These are phyloP conservation scores for Blastocystis sp. DNA, from an alignment of 352 stramenopile genomes.

Conservation along the genomic window DNA sequence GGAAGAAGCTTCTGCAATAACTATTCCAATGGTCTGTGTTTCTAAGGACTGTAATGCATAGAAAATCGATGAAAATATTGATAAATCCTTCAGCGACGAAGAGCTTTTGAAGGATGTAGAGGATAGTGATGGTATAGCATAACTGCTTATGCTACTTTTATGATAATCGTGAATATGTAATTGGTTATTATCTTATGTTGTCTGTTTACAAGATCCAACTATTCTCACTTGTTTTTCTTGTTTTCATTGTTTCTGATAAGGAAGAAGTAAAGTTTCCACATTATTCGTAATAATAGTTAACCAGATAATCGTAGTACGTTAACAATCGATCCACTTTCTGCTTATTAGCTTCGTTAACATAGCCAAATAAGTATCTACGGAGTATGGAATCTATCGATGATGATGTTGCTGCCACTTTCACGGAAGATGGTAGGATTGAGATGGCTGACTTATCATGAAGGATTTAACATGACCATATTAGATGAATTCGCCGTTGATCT, in stretches of 20 bases:
- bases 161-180: background rate
- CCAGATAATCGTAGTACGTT: no score
- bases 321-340: background rate
- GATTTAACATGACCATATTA: background rate
- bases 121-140: constrained; percentile 43
- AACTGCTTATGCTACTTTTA: background rate
- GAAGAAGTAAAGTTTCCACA: no score
- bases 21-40: background rate
- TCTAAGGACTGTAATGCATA: background rate
- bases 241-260: no score
- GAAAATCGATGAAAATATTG: background rate
- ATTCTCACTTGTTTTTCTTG: background rate
- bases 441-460: background rate
- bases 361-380: background rate
- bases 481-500: constrained; percentile 24
- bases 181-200: background rate
- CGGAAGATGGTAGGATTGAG: background rate
- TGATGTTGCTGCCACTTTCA: constrained; percentile 2
- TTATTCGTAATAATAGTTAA: no score
- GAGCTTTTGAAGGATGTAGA: constrained; percentile 41
- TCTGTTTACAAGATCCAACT: constrained; percentile 3
- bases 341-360: background rate
- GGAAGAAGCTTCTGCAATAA: background rate
- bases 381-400: constrained; percentile 31
- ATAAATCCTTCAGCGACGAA: constrained; percentile 19